phyloP scores from a whole-genome alignment of 441 rosid genomes.

The Syzygium malaccense region DNA sequence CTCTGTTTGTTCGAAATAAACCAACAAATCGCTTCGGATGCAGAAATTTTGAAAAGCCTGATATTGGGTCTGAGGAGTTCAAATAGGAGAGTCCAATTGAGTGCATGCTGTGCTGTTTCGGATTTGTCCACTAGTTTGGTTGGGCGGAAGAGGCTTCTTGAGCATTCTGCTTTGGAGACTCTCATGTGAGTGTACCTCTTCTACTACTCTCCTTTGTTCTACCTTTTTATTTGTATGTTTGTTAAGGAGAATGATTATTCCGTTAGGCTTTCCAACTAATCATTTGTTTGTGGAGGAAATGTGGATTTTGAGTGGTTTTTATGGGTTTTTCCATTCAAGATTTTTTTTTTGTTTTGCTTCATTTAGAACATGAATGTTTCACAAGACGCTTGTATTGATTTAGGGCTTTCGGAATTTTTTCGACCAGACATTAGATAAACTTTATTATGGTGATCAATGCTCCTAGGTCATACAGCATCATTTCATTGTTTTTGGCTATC shows the following conservation, averaged over 20 bases:
- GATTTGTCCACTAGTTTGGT: constrained; percentile 40
- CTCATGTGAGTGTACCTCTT: constrained; percentile 33
- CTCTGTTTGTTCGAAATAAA: constrained; percentile 34
- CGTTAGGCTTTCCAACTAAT: background rate
- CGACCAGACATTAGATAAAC: background rate
- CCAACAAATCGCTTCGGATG: constrained; percentile 30
- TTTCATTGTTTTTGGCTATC: background rate
- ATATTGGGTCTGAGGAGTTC: constrained; percentile 18
- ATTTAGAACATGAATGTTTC: background rate
- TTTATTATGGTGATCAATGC: background rate
- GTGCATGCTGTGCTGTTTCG: constrained; percentile 39
- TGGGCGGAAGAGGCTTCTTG: constrained; percentile 33
- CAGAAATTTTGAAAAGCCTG: constrained; percentile 27
- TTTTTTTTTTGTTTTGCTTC: background rate
- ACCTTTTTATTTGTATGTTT: background rate
- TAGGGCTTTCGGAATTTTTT: background rate
- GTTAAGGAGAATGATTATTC: background rate
- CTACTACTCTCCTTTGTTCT: background rate
- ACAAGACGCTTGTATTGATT: background rate
- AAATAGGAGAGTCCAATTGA: constrained; percentile 14
- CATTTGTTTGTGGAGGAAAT: background rate
- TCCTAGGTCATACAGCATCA: background rate
- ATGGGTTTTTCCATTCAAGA: background rate
- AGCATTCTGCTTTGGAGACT: constrained; percentile 28
- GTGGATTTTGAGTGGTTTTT: background rate